Conservation (phyloP, 345 rosid species). For the Citrus mangshanensis region DNA sequence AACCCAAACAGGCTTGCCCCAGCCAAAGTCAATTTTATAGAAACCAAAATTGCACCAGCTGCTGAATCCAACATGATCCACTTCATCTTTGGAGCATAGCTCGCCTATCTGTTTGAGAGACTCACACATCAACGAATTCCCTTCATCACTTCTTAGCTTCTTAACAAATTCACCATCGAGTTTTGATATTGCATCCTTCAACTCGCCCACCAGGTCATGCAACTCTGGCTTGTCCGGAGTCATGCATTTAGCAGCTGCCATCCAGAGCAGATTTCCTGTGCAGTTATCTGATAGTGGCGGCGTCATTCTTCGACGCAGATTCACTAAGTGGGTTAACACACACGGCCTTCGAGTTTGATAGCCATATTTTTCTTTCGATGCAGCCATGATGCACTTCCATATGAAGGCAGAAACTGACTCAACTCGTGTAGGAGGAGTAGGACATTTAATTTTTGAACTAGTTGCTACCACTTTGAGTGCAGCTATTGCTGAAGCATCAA, state of each 20-base stretch:
- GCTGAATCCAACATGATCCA: slow-evolving; percentile 24
- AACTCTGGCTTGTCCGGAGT: slow-evolving; percentile 6
- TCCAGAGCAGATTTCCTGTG: slow-evolving; percentile 30
- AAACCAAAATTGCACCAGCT: slow-evolving; percentile 39
- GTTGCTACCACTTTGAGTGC: slow-evolving; percentile 18
- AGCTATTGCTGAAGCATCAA: slow-evolving; percentile 24
- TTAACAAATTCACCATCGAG: slow-evolving; percentile 25
- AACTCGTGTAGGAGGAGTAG: slow-evolving; percentile 32
- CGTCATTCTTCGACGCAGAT: slow-evolving; percentile 33
- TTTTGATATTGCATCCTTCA: slow-evolving; percentile 25
- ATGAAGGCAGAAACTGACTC: slow-evolving; percentile 36
- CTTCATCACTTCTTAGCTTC: slow-evolving; percentile 11
- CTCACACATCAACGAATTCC: slow-evolving; percentile 14
- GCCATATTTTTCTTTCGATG: slow-evolving; percentile 15
- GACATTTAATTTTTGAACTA: not conserved
- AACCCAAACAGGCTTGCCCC: slow-evolving; percentile 45
- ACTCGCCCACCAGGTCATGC: slow-evolving; percentile 20
- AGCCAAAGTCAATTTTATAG: slow-evolving; percentile 38
- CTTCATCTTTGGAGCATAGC: slow-evolving; percentile 9
- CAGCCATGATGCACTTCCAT: slow-evolving; percentile 35
- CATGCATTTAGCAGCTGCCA: slow-evolving; percentile 23
- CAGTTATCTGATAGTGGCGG: slow-evolving; percentile 21
- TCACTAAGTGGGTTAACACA: slow-evolving; percentile 27
- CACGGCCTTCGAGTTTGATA: slow-evolving; percentile 17
- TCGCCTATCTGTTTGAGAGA: slow-evolving; percentile 13